Conservation (phyloP, 192 early-diverging fungal genomes). For the Geranomyces variabilis region DNA sequence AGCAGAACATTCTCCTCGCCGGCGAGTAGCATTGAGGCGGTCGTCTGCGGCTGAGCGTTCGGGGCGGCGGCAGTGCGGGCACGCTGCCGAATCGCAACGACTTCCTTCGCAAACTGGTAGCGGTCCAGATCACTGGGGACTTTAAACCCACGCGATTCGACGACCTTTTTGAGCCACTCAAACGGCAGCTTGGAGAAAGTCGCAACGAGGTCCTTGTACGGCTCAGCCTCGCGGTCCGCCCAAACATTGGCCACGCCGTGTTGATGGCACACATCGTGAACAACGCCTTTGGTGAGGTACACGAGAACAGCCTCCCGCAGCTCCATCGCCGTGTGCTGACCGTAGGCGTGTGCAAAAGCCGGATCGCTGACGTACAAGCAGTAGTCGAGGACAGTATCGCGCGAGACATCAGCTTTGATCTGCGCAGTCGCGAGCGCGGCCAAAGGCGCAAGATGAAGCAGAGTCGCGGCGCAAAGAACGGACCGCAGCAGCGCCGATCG, state of each 20-base stretch:
- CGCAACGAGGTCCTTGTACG: slow-evolving; percentile 52
- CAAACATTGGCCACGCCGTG: slow-evolving; percentile 42
- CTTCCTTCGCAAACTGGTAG: slow-evolving; percentile 61
- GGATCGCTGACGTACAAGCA: slow-evolving; percentile 48
- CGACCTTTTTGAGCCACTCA: slow-evolving; percentile 65
- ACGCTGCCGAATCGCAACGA: slow-evolving; percentile 48
- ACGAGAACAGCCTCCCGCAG: slow-evolving; percentile 53
- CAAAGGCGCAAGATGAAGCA: slow-evolving; percentile 55
- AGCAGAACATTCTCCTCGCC: slow-evolving; percentile 66
- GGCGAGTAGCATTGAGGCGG: slow-evolving; percentile 30
- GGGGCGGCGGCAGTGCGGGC: background rate
- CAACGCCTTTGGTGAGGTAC: slow-evolving; percentile 55
- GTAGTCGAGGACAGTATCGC: slow-evolving; percentile 51
- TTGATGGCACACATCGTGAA: slow-evolving; percentile 49
- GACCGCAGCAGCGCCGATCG: slow-evolving; percentile 48
- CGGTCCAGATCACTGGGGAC: slow-evolving; percentile 63
- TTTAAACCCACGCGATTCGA: slow-evolving; percentile 57
- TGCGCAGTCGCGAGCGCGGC: slow-evolving; percentile 41
- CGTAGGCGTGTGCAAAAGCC: slow-evolving; percentile 31
- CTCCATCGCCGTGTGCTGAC: slow-evolving; percentile 28
- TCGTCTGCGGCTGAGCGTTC: background rate
- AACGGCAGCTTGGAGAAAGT: slow-evolving; percentile 61
- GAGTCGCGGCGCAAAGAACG: slow-evolving; percentile 50
- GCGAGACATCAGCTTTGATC: slow-evolving; percentile 52
- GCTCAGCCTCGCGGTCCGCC: slow-evolving; percentile 52